Percentiles rank a stretch among this genome's conserved stretches.
These are phyloP conservation scores for Sophora flavescens DNA, from an alignment of 306 rosid genomes.

Conservation along the genomic window DNA sequence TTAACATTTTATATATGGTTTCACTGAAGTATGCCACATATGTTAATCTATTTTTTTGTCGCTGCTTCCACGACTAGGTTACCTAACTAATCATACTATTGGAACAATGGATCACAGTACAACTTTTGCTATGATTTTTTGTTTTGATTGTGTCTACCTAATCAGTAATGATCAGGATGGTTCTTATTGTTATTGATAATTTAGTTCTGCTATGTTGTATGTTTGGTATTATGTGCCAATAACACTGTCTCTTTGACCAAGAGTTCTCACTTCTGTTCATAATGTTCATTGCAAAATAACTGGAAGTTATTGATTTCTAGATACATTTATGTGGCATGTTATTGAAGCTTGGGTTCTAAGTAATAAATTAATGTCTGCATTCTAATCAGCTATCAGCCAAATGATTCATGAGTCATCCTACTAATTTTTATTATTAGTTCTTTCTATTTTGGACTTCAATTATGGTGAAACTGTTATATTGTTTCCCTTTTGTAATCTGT, in stretches of 20 bases:
- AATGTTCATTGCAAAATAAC: background rate
- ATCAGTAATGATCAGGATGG: background rate
- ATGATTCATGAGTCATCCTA: conserved; percentile 26
- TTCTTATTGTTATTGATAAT: background rate
- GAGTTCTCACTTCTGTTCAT: conserved; percentile 13
- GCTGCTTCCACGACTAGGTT: conserved; percentile 13
- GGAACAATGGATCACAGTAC: background rate
- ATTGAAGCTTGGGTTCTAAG: background rate
- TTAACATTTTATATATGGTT: background rate
- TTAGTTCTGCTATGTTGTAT: conserved; percentile 8
- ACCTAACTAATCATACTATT: background rate
- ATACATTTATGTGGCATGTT: conserved; percentile 22
- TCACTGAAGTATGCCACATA: background rate
- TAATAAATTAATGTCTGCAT: conserved; percentile 25
- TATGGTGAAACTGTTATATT: background rate
- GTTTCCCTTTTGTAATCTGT: conserved; percentile 18
- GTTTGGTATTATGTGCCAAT: conserved; percentile 8
- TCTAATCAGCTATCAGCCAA: conserved; percentile 3
- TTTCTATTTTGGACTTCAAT: background rate
- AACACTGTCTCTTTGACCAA: background rate
- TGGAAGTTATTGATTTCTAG: background rate
- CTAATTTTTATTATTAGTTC: background rate
- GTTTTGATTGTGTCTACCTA: background rate
- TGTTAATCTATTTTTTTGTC: conserved; percentile 3
- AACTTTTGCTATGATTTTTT: conserved; percentile 2